Evolutionary conservation across 345 rosid genomes (phyloP).

Genomic region (Eucalyptus tenuipes): DNA sequence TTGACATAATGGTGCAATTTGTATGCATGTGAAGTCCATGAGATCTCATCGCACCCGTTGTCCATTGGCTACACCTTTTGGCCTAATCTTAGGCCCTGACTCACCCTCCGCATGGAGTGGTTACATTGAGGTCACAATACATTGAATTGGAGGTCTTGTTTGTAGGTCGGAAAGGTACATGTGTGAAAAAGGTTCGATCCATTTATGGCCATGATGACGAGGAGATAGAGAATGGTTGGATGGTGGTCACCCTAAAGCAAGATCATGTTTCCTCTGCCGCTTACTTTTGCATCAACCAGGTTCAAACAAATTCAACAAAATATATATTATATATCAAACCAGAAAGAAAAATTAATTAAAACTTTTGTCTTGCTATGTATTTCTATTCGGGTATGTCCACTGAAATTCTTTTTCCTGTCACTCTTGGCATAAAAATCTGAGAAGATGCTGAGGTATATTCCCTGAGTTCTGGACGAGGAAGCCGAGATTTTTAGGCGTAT

Average conservation of each 20-base stretch:
- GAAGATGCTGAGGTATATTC: neutral
- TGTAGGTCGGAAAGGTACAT: slow-evolving; percentile 2
- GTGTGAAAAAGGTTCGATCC: neutral
- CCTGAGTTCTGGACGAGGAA: neutral
- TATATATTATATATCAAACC: too few relatives aligned
- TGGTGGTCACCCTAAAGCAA: neutral
- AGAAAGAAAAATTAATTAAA: neutral
- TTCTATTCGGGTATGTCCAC: neutral
- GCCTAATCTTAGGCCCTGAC: neutral
- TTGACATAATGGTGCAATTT: neutral
- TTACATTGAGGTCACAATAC: neutral
- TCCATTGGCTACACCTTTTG: neutral
- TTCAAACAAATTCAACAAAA: neutral
- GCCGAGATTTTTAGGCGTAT: accelerated
- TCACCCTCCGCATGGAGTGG: neutral
- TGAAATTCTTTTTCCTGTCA: neutral
- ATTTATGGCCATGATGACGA: neutral
- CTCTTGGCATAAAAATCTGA: neutral
- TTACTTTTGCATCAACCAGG: slow-evolving; percentile 1
- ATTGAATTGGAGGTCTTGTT: neutral
- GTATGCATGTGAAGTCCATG: neutral
- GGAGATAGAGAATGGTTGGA: slow-evolving; percentile 4
- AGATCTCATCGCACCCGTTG: neutral
- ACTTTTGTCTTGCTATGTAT: neutral
- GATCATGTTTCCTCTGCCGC: slow-evolving; percentile 11